Percentiles rank a stretch among this genome's conserved stretches.
Conservation (phyloP, 2,329 filamentous ascomycete species). For the Fusarium begoniae region DNA sequence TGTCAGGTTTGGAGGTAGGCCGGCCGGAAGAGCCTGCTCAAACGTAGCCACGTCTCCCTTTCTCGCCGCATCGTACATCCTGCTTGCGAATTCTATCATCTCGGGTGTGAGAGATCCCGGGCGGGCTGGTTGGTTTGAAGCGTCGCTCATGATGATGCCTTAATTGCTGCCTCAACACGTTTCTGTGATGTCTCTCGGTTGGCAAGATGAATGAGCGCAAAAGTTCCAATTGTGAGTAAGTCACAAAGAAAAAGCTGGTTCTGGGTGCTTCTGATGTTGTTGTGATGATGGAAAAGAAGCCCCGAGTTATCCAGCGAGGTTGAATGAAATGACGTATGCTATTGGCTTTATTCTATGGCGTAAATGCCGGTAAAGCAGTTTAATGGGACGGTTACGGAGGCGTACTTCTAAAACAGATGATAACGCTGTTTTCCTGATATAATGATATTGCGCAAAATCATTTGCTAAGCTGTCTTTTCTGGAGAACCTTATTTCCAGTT, state of each 20-base stretch:
- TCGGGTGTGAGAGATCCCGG: conserved; percentile 62
- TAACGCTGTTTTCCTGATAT: not conserved
- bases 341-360: not conserved
- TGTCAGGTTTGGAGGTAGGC: conserved; percentile 74
- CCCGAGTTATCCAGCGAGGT: not conserved
- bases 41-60: conserved; percentile 66
- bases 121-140: conserved; percentile 18
- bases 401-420: not conserved
- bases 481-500: not conserved
- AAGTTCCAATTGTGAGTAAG: not conserved
- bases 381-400: not conserved
- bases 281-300: not conserved
- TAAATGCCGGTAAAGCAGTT: not conserved
- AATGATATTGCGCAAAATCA: not conserved
- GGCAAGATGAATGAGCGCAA: not conserved
- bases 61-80: conserved; percentile 74
- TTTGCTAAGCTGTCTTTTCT: not conserved
- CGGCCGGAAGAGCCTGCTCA: conserved; percentile 69
- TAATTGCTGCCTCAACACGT: not conserved
- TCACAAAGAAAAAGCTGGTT: not conserved
- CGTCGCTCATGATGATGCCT: conserved; percentile 23
- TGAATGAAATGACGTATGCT: conserved; percentile 24
- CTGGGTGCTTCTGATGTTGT: not conserved
- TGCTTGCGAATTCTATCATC: conserved; percentile 71
- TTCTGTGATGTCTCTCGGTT: too few relatives aligned